A percentile compares a stretch with the other conserved stretches of the same genome.
Conservation (phyloP, 306 rosid genomes). For the Mimosa pudica region DNA sequence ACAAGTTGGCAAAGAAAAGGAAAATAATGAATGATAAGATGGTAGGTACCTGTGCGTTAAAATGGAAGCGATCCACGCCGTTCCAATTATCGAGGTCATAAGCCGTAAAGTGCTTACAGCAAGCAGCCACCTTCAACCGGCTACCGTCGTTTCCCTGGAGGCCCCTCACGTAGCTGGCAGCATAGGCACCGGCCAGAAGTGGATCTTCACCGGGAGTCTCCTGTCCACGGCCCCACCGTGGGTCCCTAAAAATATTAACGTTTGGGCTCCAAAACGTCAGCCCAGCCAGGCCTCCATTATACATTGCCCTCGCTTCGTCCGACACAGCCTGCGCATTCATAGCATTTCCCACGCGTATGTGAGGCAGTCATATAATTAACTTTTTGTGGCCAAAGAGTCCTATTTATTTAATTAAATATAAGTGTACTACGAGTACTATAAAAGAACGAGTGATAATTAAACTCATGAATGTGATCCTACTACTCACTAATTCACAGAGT, state of each 20-base stretch:
- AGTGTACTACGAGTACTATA: too few relatives aligned
- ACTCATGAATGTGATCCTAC: background rate
- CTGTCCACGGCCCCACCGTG: slow-evolving; percentile 97
- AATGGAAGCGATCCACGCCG: slow-evolving; percentile 88
- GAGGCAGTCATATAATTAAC: background rate
- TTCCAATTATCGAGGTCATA: slow-evolving; percentile 92
- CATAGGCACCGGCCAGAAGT: slow-evolving; percentile 68
- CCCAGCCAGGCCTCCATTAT: slow-evolving; percentile 81
- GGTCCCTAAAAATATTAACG: slow-evolving; percentile 82
- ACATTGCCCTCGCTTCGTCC: slow-evolving; percentile 96
- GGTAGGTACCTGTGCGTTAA: slow-evolving; percentile 67
- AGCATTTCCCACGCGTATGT: background rate
- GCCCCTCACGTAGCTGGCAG: slow-evolving; percentile 72
- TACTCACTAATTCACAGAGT: background rate
- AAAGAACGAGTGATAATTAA: too few relatives aligned
- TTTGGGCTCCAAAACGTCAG: slow-evolving; percentile 95
- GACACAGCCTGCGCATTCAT: slow-evolving; percentile 65
- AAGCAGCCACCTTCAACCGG: slow-evolving; percentile 88
- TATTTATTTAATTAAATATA: too few relatives aligned
- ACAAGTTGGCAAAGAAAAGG: too few relatives aligned
- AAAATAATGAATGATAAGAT: background rate
- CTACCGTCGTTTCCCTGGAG: slow-evolving; percentile 69
- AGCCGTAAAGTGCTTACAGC: slow-evolving; percentile 88
- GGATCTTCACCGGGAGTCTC: slow-evolving; percentile 99
- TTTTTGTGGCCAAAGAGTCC: background rate